A percentile compares a stretch with the other conserved stretches of the same genome.
phyloP scores from a whole-genome alignment of 1,284 basidiomycete genomes.

The Schizopora paradoxa region DNA sequence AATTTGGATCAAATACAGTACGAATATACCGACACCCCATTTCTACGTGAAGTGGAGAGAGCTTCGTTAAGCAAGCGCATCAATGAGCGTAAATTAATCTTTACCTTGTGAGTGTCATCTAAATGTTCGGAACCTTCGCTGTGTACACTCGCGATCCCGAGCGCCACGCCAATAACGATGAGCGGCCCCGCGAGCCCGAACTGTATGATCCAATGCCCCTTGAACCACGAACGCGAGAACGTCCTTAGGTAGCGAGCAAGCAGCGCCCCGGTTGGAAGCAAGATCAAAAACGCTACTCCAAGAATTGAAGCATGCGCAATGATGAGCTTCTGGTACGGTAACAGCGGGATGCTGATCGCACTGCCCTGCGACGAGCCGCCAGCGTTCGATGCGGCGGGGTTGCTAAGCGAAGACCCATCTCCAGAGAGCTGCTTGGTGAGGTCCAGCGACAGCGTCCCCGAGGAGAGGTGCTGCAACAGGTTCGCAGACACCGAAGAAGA shows the following conservation, averaged over 20 bases:
- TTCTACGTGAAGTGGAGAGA: conserved; percentile 36
- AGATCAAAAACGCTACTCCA: conserved; percentile 48
- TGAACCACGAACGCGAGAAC: conserved; percentile 51
- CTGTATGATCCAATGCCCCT: conserved; percentile 45
- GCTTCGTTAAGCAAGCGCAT: conserved; percentile 12
- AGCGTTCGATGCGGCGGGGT: conserved; percentile 6
- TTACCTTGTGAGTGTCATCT: conserved; percentile 48
- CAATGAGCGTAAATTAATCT: conserved; percentile 26
- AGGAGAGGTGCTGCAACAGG: conserved; percentile 35
- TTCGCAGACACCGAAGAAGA: conserved; percentile 33
- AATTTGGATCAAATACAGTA: conserved; percentile 56
- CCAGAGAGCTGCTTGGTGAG: conserved; percentile 33
- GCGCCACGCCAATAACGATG: conserved; percentile 44
- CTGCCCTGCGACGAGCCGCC: background rate
- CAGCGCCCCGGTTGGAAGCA: conserved; percentile 55
- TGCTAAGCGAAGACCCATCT: conserved; percentile 17
- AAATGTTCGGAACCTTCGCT: conserved; percentile 36
- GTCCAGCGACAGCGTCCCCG: conserved; percentile 35
- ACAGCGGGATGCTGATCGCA: conserved; percentile 23
- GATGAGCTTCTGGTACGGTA: conserved; percentile 38
- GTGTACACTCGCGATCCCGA: conserved; percentile 45
- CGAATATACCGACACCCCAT: conserved; percentile 54
- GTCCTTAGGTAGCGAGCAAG: conserved; percentile 55
- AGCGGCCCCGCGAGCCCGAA: conserved; percentile 42
- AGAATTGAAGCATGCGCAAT: conserved; percentile 52